Evolutionary conservation across 345 rosid species (phyloP), one percentile per base, ranked within the genome.

Genomic region (Lagerstroemia speciosa): DNA sequence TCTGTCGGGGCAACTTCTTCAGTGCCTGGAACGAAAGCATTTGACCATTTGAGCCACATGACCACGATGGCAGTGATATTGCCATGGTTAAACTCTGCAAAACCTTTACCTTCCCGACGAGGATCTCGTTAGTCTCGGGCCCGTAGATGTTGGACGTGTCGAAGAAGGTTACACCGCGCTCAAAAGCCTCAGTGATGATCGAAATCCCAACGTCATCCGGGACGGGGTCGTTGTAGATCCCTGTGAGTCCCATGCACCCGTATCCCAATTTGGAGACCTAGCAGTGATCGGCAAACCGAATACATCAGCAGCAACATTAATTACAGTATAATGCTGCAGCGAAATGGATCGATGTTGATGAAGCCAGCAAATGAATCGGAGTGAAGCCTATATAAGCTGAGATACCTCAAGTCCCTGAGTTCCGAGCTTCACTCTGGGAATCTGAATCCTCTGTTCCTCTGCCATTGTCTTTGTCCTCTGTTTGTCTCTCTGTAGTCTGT

Each of bases 1-100:
- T 75, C 26, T 77, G 77, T 66, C 81, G 67, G 0, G 83, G 78
- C 10, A 77, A 43, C 22, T 75, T 73, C 69, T 74, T 74, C 50
- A 77, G 67, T 16, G 78, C 83, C 79, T 75, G n/a, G 0, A 4
- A 9, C 22, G 27, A 52, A 52, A 19, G 11, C 43, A 11, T 40
- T 29, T 27, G 24, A 8, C 6, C 11, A n/a, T n/a, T n/a, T n/a
- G n/a, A n/a, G 19, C 27, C 15, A 61, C 50, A 41, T 22, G 31
- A 36, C 14, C 57, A 0, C 29, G 8, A 11, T 50, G 2, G 8
- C 55, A 5, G 3, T 8, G 55, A 20, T 24, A 48, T 48, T 48
- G 36, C 2, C 60, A 6, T 37, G 16, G 8, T 6, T 11, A n/a
- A 3, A 58, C 46, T 34, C 27, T 20, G 19, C 31, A 34, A 57